Evolutionary conservation across 164 flowering plant species (phyloP).

Genomic region (Annona cherimola): DNA sequence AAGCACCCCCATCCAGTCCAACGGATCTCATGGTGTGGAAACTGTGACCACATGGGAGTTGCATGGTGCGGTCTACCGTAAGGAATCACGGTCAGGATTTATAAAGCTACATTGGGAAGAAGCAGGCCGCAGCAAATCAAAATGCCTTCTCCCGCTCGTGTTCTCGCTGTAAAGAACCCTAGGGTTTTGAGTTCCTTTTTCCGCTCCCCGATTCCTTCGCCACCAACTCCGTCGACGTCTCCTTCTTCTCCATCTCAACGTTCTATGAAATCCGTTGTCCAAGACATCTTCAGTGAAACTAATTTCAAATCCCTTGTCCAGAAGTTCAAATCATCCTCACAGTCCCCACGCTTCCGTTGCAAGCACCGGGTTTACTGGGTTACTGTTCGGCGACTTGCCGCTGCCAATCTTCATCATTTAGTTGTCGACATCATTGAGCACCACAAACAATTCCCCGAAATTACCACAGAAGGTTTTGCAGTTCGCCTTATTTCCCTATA

Average conservation of each 20-base stretch:
- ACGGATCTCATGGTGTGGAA: no score
- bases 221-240: slow-evolving; percentile 2
- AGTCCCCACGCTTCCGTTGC: slow-evolving; percentile 33
- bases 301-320: slow-evolving; percentile 29
- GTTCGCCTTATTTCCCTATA: slow-evolving; percentile 25
- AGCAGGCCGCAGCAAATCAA: neutral
- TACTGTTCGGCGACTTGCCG: slow-evolving; percentile 33
- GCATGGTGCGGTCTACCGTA: no score
- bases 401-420: slow-evolving; percentile 16
- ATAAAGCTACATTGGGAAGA: no score
- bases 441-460: slow-evolving; percentile 33
- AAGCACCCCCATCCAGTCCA: no score
- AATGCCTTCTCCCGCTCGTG: neutral
- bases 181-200: neutral
- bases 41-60: no score
- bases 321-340: slow-evolving; percentile 38
- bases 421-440: slow-evolving; percentile 36
- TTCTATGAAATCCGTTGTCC: neutral
- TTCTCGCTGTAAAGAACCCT: neutral
- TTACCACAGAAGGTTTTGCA: slow-evolving; percentile 25
- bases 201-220: neutral
- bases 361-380: slow-evolving; percentile 16
- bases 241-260: neutral
- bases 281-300: slow-evolving; percentile 25
- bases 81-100: no score